phyloP scores from a whole-genome alignment of 2,329 filamentous ascomycete genomes.

The Pseudocercospora pini-densiflorae region DNA sequence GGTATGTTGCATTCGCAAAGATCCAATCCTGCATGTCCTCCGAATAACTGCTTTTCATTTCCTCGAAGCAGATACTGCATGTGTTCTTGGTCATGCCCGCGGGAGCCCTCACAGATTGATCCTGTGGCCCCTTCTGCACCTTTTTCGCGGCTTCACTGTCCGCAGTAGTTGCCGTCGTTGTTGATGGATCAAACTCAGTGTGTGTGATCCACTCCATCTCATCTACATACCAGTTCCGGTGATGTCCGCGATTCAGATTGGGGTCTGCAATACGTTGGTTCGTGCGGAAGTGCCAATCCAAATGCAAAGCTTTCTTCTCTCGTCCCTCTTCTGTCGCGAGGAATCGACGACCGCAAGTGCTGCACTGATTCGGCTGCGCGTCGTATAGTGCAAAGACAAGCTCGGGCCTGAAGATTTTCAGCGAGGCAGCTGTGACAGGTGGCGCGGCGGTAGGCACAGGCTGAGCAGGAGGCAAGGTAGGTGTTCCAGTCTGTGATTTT shows the following conservation, averaged over 20 bases:
- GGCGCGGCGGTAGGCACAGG: conserved; percentile 6
- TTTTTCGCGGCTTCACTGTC: conserved; percentile 46
- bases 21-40: conserved; percentile 96
- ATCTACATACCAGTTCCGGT: conserved; percentile 93
- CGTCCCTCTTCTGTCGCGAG: conserved; percentile 75
- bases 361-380: conserved; percentile 82
- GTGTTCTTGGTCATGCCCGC: conserved; percentile 74
- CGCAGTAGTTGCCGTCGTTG: conserved; percentile 48
- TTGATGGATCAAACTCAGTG: conserved; percentile 72
- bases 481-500: conserved; percentile 28
- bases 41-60: conserved; percentile 89
- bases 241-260: conserved; percentile 76
- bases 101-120: conserved; percentile 80
- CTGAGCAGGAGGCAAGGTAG: conserved; percentile 20
- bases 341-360: conserved; percentile 89
- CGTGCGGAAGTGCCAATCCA: conserved; percentile 98
- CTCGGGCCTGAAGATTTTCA: conserved; percentile 66
- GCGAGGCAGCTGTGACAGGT: conserved; percentile 33
- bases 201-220: conserved; percentile 92
- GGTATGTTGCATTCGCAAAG: conserved; percentile 84
- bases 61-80: conserved; percentile 95
- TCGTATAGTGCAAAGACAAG: conserved; percentile 78
- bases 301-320: conserved; percentile 84
- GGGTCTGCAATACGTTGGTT: conserved; percentile 87
- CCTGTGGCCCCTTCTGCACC: conserved; percentile 61